Base-by-base conservation (phyloP, 2,329 filamentous ascomycete genomes). In the Coleophoma crateriformis region DNA sequence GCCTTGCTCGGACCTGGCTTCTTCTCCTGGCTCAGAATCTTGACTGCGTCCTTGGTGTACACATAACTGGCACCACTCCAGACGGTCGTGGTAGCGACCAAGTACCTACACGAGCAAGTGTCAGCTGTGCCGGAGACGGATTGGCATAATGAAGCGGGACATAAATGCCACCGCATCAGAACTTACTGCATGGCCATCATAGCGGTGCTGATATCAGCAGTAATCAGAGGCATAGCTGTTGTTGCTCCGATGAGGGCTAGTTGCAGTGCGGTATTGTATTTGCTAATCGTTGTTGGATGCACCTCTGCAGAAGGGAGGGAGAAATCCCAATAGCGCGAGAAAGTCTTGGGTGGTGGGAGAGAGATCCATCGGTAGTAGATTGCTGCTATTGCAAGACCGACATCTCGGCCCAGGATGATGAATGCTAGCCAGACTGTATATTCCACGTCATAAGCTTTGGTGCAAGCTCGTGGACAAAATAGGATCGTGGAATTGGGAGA, bases 351-450 rank as follows among this genome's bases (percentile, higher is more conserved):
- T 0, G 88, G 85, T 0, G 94, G 94, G 6, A 99, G 78, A 2
- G 89, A 95, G 57, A 96, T 95, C 81, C 90, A 97, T 55, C 94
- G 86, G 68, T 94, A 97, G 73, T 96, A 97, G 58, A 99, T 84
- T 20, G 94, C 94, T 2, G 90, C 83, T 19, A 96, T 77, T 22
- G 80, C 90, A 4, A 99, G 78, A 17, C 85, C 88, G 39, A 88
- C 80, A 61, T 99, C 94, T 40, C 94, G 82, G 27, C 91, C 91
- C 3, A 99, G 80, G 54, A 99, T 96, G 45, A 97, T 82, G n/a
- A 78, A 79, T 2, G 91, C 91, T 3, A 97, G 77, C 81, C 91
- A 96, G 35, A 91, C 84, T 88, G 55, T 14, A 2, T 3, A 27
- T 27, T 27, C 27, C 27, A 27, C 27, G 27, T 27, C 8, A 10